Conservation (phyloP, 2,329 filamentous ascomycete genomes). For the Aspergillus quadrilineatus region DNA sequence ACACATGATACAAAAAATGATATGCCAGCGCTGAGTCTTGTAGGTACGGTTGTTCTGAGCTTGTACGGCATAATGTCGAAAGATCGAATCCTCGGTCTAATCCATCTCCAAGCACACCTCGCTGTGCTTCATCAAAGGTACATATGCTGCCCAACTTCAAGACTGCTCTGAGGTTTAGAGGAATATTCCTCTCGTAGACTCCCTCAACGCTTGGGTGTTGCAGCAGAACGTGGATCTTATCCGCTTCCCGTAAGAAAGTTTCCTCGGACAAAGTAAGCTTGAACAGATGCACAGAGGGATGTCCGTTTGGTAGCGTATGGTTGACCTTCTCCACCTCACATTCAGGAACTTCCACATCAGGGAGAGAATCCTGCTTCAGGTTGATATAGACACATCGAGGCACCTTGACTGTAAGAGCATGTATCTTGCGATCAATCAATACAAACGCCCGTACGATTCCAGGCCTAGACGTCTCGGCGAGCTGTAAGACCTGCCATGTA, state of each 20-base stretch:
- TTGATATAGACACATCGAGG: conserved; percentile 89
- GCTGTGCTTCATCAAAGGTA: conserved; percentile 86
- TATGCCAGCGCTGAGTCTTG: conserved; percentile 73
- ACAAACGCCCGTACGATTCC: conserved; percentile 87
- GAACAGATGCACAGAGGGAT: conserved; percentile 90
- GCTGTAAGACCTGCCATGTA: conserved; percentile 92
- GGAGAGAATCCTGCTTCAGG: conserved; percentile 80
- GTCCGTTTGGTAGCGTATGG: conserved; percentile 90
- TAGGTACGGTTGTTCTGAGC: conserved; percentile 72
- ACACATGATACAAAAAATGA: conserved; percentile 89
- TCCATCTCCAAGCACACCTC: conserved; percentile 87
- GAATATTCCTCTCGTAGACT: conserved; percentile 92
- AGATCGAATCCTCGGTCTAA: conserved; percentile 93
- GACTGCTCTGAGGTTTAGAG: conserved; percentile 80
- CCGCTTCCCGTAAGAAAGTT: conserved; percentile 77
- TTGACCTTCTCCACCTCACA: conserved; percentile 91
- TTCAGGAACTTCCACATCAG: conserved; percentile 80
- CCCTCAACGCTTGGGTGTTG: conserved; percentile 94
- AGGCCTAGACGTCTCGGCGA: conserved; percentile 76
- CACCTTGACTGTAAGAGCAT: conserved; percentile 83
- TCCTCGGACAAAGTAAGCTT: conserved; percentile 88
- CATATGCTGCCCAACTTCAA: conserved; percentile 87
- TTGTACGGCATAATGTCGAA: conserved; percentile 66
- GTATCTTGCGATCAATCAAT: conserved; percentile 88
- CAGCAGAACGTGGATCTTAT: conserved; percentile 79